phyloP scores from a whole-genome alignment of 106 monocot species.

The Platanthera zijinensis region DNA sequence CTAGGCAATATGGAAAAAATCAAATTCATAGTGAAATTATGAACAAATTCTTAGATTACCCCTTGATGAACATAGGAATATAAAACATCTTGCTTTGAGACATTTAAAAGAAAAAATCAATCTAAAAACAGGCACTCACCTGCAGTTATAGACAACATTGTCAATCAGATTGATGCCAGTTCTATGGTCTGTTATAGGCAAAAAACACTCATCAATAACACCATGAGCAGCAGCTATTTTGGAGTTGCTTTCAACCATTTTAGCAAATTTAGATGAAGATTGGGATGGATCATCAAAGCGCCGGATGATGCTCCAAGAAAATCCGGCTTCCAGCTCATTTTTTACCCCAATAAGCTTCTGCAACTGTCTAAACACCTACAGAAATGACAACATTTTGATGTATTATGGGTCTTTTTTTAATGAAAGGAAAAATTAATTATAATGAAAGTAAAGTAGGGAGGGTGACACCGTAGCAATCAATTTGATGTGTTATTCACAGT shows the following conservation, averaged over 20 bases:
- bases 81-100: too few relatives aligned
- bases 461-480: background rate
- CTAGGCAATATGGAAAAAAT: background rate
- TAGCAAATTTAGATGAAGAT: constrained; percentile 9
- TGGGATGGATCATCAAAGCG: constrained; percentile 36
- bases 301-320: constrained; percentile 63
- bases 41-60: background rate
- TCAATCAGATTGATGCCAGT: constrained; percentile 79
- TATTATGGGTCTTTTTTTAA: background rate
- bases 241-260: constrained; percentile 68
- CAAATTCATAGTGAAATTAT: background rate
- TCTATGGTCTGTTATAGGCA: constrained; percentile 69
- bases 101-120: background rate
- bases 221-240: constrained; percentile 70
- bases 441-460: background rate
- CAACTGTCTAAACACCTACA: constrained; percentile 53
- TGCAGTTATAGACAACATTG: constrained; percentile 71
- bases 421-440: background rate
- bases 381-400: constrained; percentile 4
- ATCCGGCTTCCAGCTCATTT: constrained; percentile 69
- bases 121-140: constrained; percentile 33
- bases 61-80: too few relatives aligned
- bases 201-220: constrained; percentile 86
- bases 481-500: background rate
- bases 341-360: constrained; percentile 55